Evolutionary conservation across 2,329 filamentous ascomycete species (phyloP), one percentile per base, ranked within the genome.

Genomic region (Whalleya microplaca): DNA sequence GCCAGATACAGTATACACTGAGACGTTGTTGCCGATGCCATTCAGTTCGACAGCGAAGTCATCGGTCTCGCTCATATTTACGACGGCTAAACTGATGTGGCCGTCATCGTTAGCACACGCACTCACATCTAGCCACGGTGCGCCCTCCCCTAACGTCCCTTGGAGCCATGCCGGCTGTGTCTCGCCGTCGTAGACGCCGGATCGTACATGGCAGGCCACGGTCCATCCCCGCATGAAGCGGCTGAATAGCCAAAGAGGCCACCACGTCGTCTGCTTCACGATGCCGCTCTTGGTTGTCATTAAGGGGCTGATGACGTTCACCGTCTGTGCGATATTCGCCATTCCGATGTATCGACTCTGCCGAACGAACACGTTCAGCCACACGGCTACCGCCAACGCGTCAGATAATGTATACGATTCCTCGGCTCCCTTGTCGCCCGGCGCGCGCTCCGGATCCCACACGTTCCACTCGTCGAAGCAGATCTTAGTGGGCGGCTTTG

Each of bases 381-480:
- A 92, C 19, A 89, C 81, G 2, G 82, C 83, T 0, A 92, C 89
- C n/a, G 88, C 89, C 16, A 92, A 78, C 1, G 88, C 88, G 63
- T 92, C 89, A 0, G 87, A 90, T 7, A 92, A 80, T 0, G 86
- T 91, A 75, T 92, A 91, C 65, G 73, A 76, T 69, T 92, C 89
- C 73, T 92, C 89, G 5, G 87, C 90, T 16, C 90, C 90, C 58
- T 82, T 72, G 65, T 89, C 85, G 16, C 90, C 90, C 0, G 87
- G 87, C 0, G 89, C 89, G 8, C 89, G 83, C 51, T 80, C 78
- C 0, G 88, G 87, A 65, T 91, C 88, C 89, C 89, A 93, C 8
- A 92, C 89, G 70, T 92, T 93, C 90, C 90, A 92, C 73, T 92
- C 89, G 69, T 93, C 90, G 69, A 92, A 92, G 78, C 89, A 92